phyloP scores from a whole-genome alignment of 495 filamentous ascomycete genomes.

The Staphylotrichum tortipilum region DNA sequence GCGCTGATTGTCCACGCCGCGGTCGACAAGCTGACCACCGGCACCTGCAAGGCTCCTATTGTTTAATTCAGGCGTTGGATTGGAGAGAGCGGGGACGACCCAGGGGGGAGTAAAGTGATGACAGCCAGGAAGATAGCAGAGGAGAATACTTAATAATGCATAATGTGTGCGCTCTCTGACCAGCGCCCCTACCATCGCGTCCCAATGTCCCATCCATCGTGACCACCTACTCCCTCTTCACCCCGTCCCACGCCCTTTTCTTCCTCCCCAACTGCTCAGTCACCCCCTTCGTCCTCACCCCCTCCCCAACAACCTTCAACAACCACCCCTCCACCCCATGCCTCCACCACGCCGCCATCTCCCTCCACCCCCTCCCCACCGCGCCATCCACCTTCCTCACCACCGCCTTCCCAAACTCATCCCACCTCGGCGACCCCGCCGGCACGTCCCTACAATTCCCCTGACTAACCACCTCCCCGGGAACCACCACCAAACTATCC shows the following conservation, averaged over 20 bases:
- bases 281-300: neutral
- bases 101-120: no score
- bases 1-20: conserved; percentile 13
- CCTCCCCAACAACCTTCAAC: neutral
- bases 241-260: neutral
- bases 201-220: no score
- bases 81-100: no score
- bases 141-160: no score
- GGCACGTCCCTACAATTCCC: conserved; percentile 11
- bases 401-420: conserved; percentile 10
- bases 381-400: conserved; percentile 10
- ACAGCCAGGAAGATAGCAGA: no score
- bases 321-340: conserved; percentile 1
- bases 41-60: no score
- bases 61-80: no score
- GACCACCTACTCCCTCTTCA: neutral
- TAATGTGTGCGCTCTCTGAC: no score
- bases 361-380: conserved; percentile 7
- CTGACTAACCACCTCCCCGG: conserved; percentile 16
- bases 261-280: neutral
- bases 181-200: no score
- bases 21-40: neutral
- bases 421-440: conserved; percentile 6
- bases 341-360: conserved; percentile 12
- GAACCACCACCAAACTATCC: conserved; percentile 16